These are phyloP conservation scores for Leccinum subatratum DNA, from an alignment of 1,284 basidiomycete genomes.

Conservation along the genomic window DNA sequence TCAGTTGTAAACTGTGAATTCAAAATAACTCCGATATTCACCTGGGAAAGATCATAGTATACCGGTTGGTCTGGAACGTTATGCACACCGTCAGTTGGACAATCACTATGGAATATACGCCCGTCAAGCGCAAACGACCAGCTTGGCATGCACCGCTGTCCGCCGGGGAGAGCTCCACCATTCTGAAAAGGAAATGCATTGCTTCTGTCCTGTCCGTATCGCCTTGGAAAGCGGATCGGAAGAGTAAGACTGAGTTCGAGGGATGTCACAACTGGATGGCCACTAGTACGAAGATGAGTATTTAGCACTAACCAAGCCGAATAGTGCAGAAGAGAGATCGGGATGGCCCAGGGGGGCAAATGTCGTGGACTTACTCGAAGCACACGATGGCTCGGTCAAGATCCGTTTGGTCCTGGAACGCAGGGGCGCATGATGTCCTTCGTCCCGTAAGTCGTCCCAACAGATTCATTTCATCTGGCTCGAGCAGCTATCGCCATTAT, in stretches of 20 bases:
- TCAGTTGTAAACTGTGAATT: no score
- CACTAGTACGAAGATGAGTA: not conserved
- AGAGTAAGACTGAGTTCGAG: not conserved
- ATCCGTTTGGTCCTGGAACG: not conserved
- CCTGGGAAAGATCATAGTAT: no score
- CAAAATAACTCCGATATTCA: no score
- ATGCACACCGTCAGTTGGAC: no score
- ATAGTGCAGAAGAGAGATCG: not conserved
- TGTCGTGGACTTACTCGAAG: not conserved
- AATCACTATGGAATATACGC: no score
- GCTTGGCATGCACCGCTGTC: not conserved
- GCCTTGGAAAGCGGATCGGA: not conserved
- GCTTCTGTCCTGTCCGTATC: not conserved
- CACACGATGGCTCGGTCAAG: not conserved
- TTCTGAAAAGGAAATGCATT: not conserved
- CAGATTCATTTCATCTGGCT: not conserved
- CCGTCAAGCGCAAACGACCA: not conserved
- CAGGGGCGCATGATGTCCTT: not conserved
- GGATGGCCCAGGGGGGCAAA: not conserved
- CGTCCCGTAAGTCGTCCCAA: not conserved
- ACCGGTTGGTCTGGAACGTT: no score
- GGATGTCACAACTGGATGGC: not conserved
- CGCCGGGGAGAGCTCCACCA: not conserved
- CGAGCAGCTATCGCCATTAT: not conserved
- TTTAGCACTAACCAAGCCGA: not conserved